Conservation (phyloP, 768 basidiomycete species). For the Boletellus ananas region DNA sequence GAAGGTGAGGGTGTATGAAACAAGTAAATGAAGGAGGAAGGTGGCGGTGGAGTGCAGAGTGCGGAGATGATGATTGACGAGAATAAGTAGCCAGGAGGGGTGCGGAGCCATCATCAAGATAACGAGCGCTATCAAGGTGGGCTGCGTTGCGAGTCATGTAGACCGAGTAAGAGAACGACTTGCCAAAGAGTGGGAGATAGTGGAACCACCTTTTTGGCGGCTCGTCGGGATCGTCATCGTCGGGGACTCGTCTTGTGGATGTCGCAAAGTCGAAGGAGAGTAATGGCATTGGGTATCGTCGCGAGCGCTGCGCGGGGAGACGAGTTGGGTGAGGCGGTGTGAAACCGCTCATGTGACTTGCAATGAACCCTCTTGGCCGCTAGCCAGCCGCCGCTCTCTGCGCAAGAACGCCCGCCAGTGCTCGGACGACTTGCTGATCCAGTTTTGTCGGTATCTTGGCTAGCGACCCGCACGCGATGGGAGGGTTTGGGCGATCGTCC, state of each 20-base stretch:
- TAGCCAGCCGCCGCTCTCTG: too few species aligned
- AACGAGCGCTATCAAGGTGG: constrained; percentile 39
- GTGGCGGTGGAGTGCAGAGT: constrained; percentile 44
- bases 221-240: constrained; percentile 35
- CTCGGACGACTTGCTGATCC: too few species aligned
- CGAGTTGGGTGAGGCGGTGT: background rate
- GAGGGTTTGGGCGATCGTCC: too few species aligned
- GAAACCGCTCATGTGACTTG: background rate
- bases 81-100: constrained; percentile 65
- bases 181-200: constrained; percentile 56
- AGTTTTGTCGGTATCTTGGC: background rate
- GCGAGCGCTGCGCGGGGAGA: background rate
- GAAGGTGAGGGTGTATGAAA: constrained; percentile 64
- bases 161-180: constrained; percentile 15
- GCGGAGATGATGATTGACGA: constrained; percentile 63
- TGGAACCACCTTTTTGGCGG: constrained; percentile 51
- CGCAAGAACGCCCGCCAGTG: too few species aligned
- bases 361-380: too few species aligned
- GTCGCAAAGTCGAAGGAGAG: constrained; percentile 27
- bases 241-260: constrained; percentile 12
- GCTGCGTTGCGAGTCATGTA: constrained; percentile 2
- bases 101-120: constrained; percentile 66
- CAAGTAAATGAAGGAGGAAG: constrained; percentile 53
- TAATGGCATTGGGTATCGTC: constrained; percentile 23
- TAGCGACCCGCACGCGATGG: too few species aligned